Evolutionary conservation across 1,284 basidiomycete species (phyloP).

Genomic region (Entoloma clypeatum): DNA sequence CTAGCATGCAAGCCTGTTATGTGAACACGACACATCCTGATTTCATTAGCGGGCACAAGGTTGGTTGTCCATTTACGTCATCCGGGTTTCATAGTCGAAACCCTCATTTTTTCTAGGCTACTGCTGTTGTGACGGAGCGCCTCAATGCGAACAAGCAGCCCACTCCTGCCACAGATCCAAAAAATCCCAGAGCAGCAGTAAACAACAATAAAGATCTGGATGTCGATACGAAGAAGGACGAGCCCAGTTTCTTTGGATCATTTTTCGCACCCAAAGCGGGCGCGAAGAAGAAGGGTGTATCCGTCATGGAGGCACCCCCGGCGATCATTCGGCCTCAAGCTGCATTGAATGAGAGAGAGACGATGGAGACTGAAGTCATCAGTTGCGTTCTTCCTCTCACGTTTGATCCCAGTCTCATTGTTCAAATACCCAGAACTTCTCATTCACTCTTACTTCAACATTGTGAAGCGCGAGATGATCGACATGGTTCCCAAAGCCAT

Average conservation of each 20-base stretch:
- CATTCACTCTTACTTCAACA: constrained; percentile 93
- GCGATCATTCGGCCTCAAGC: constrained; percentile 86
- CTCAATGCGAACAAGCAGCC: constrained; percentile 77
- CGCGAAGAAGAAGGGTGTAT: constrained; percentile 71
- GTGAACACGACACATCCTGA: constrained; percentile 99
- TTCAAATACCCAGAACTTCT: constrained; percentile 61
- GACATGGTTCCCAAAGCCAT: constrained; percentile 99
- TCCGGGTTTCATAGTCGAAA: neutral
- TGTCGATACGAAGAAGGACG: constrained; percentile 84
- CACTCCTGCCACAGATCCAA: constrained; percentile 59
- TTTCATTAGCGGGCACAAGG: constrained; percentile 94
- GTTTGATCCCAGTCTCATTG: constrained; percentile 12
- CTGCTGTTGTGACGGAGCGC: constrained; percentile 85
- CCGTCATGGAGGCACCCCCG: constrained; percentile 88
- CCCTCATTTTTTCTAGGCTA: constrained; percentile 51
- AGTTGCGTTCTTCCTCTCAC: constrained; percentile 57
- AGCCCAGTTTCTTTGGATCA: constrained; percentile 91
- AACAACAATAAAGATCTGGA: constrained; percentile 96
- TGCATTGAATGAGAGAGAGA: constrained; percentile 92
- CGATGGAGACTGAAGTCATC: constrained; percentile 99
- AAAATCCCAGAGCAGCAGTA: constrained; percentile 58
- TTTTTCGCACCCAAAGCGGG: constrained; percentile 78
- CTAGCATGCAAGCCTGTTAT: constrained; percentile 94
- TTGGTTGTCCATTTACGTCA: constrained; percentile 19
- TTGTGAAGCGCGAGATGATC: constrained; percentile 98